phyloP scores from a whole-genome alignment of 371 early-diverging fungal species.

The Blakeslea trispora region DNA sequence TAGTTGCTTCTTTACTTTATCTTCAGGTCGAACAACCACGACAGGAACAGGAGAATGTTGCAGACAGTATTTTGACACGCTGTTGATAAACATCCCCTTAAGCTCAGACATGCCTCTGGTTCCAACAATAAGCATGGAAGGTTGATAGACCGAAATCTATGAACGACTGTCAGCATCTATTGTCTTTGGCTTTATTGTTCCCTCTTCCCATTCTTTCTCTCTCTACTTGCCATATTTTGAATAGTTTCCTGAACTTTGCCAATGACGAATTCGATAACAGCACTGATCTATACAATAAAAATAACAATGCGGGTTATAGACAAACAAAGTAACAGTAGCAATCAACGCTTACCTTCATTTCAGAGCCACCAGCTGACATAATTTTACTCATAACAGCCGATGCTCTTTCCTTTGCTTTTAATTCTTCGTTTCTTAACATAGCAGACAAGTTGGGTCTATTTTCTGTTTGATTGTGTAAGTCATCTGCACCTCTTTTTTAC shows the following conservation, averaged over 20 bases:
- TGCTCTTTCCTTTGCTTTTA: slow-evolving; percentile 52
- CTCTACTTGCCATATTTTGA: slow-evolving; percentile 54
- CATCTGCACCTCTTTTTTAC: not conserved
- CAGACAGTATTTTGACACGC: slow-evolving; percentile 61
- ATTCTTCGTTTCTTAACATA: slow-evolving; percentile 49
- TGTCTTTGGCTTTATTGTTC: too few species aligned
- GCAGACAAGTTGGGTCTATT: slow-evolving; percentile 39
- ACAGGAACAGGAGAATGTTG: slow-evolving; percentile 64
- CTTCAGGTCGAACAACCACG: slow-evolving; percentile 59
- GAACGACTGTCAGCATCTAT: not conserved
- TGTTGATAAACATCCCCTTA: slow-evolving; percentile 60
- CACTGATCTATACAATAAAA: slow-evolving; percentile 43
- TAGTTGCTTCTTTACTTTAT: slow-evolving; percentile 46
- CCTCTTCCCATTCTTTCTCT: not conserved
- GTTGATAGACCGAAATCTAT: slow-evolving; percentile 60
- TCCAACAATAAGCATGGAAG: slow-evolving; percentile 64
- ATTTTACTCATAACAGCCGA: slow-evolving; percentile 51
- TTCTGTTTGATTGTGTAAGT: slow-evolving; percentile 6
- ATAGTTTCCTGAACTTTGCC: slow-evolving; percentile 66
- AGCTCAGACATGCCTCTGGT: slow-evolving; percentile 61
- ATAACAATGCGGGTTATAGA: too few species aligned
- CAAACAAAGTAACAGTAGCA: too few species aligned
- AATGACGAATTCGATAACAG: slow-evolving; percentile 61
- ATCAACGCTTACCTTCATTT: slow-evolving; percentile 31
- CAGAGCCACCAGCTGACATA: slow-evolving; percentile 34